Base-by-base conservation (phyloP, 2,329 filamentous ascomycete genomes). In the Dryadomyces quercivorus region DNA sequence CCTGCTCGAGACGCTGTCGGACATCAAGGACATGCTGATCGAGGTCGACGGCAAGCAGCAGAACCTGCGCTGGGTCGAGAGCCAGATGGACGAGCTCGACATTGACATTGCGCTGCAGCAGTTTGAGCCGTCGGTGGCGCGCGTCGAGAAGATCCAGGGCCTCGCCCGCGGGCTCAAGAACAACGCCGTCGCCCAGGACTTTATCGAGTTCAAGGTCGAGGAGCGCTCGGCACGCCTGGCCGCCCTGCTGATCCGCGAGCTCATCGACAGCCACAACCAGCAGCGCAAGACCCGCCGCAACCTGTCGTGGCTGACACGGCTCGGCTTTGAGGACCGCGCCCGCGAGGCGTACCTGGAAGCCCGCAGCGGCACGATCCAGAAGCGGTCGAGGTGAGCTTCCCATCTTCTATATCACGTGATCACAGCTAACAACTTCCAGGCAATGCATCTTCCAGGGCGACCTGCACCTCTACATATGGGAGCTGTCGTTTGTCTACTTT, bases 41-140 rank as follows among this genome's bases (percentile, higher is more conserved):
- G 93, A 98, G 63, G 88, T 95, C 15, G 93, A 97, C 63, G 93
- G 93, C 50, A 95, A 95, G 63, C 91, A 96, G 67, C 89, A 97
- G 66, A 96, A 93, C 65, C 77, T 98, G 49, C 86, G 92, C 53
- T 96, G 89, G 89, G 89, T 98, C 0, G 93, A 98, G 67, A 82
- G 84, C 52, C 89, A 97, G 69, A 87, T 98, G 67, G 93, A 98
- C 65, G 89, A 95, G 64, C 80, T 98, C 6, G 93, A 98, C 64
- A 97, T 97, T 62, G 86, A 95, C 62, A 91, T 98, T 63, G 92
- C 93, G 0, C 76, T 96, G 51, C 92, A 97, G 66, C 80, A 81
- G 45, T 93, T 95, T 60, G 90, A 96, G 62, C 80, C 84, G 20
- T 87, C 93, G 0, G 93, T 97, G 0, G 76, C 78, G 5, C 81